phyloP scores from a whole-genome alignment of 2,329 filamentous ascomycete genomes.

The Tolypocladium ovalisporum region DNA sequence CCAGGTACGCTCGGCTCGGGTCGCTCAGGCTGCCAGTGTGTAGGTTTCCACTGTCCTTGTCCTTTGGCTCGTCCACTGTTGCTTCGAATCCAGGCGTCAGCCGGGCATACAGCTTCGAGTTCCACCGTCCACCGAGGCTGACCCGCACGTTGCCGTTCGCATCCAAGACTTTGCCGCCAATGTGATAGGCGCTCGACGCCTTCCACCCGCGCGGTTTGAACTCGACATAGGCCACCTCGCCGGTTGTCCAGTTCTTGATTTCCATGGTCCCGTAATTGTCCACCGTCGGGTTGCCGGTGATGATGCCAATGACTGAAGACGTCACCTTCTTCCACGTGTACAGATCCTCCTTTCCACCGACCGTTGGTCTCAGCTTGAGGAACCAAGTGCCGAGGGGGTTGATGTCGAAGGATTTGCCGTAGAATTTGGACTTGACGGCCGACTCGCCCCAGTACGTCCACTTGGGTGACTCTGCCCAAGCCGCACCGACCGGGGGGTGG shows the following conservation, averaged over 20 bases:
- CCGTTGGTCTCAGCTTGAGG: constrained; percentile 65
- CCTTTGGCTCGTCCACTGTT: constrained; percentile 47
- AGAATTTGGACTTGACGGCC: constrained; percentile 91
- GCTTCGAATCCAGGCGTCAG: constrained; percentile 85
- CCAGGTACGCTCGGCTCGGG: constrained; percentile 69
- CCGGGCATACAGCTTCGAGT: constrained; percentile 91
- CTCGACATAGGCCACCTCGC: constrained; percentile 78
- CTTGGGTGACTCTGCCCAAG: constrained; percentile 80
- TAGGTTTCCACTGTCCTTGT: constrained; percentile 23
- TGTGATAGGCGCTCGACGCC: constrained; percentile 79
- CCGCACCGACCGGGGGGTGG: constrained; percentile 88
- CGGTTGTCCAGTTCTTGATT: constrained; percentile 93
- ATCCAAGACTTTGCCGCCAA: constrained; percentile 77
- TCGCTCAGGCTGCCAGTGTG: constrained; percentile 46
- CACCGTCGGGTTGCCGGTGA: constrained; percentile 91
- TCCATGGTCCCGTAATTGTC: constrained; percentile 98
- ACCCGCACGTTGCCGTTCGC: constrained; percentile 69
- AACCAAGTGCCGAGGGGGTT: constrained; percentile 97
- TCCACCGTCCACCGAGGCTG: constrained; percentile 91
- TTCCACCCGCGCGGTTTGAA: constrained; percentile 98
- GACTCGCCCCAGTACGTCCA: constrained; percentile 99
- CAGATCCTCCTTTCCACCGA: constrained; percentile 69
- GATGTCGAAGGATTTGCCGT: constrained; percentile 94
- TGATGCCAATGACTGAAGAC: constrained; percentile 94
- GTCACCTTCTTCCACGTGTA: constrained; percentile 99